These are phyloP conservation scores for Colletotrichum sp. DNA, from an alignment of 2,329 filamentous ascomycete genomes.

Conservation along the genomic window DNA sequence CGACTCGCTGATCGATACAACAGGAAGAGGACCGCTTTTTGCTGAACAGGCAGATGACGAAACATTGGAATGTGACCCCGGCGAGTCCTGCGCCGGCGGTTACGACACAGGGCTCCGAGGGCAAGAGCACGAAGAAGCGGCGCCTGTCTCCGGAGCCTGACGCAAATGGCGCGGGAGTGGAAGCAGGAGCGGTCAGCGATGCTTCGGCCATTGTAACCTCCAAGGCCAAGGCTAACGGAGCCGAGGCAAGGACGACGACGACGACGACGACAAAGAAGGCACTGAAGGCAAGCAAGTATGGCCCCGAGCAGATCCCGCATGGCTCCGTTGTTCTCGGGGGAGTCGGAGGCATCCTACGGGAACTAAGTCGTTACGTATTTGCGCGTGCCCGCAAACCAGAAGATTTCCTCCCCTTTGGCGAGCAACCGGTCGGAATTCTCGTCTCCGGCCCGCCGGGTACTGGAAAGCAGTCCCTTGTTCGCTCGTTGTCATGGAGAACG, in stretches of 20 bases:
- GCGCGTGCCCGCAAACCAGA: background rate
- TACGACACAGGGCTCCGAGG: conserved; percentile 14
- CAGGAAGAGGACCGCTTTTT: conserved; percentile 40
- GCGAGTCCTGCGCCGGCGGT: background rate
- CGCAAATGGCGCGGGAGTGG: background rate
- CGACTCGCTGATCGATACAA: background rate
- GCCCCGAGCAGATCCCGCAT: conserved; percentile 13
- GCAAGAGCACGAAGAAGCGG: conserved; percentile 27
- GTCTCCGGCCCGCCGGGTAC: conserved; percentile 82
- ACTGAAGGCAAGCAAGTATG: conserved; percentile 18
- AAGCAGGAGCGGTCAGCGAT: conserved; percentile 2
- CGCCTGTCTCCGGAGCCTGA: conserved; percentile 20
- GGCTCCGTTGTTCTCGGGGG: conserved; percentile 19
- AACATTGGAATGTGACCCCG: conserved; percentile 37
- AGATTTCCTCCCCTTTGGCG: conserved; percentile 1
- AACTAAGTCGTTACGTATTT: conserved; percentile 10
- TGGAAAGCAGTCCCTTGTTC: conserved; percentile 80
- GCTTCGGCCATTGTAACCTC: background rate
- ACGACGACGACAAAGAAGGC: background rate
- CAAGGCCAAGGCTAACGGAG: background rate
- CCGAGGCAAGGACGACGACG: background rate
- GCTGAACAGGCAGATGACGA: conserved; percentile 47
- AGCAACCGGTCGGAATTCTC: conserved; percentile 68
- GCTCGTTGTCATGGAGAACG: conserved; percentile 74
- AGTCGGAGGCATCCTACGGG: background rate